Base-by-base conservation (phyloP, 768 basidiomycete species). In the Phaeotremella skinneri region DNA sequence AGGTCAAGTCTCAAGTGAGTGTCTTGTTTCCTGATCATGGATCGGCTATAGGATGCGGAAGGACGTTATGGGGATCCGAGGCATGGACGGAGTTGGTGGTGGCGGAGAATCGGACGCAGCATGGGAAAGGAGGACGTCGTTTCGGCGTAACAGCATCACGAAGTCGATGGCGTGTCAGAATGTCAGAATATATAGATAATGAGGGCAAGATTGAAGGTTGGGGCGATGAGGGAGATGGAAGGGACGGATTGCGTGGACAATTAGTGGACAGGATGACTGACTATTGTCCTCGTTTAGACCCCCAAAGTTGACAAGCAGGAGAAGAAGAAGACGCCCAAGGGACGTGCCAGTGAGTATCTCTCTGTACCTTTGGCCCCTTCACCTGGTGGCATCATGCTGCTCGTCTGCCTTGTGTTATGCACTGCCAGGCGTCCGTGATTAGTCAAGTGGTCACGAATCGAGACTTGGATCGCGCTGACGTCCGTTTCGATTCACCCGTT, bases 231-330 rank as follows among this genome's bases (percentile, higher is more conserved):
- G 34, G 6, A 37, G 45, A 13, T 27, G 7, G 29, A 13, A 34
- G 32, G 21, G 21, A 20, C 4, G 47, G 47, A 49, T 20, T 21
- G 55, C 32, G 25, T 31, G 21, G 39, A 14, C 13, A 13, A 23
- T 20, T 39, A 17, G 3, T 27, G 27, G 56, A 39, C 21, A 45
- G 14, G 51, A 50, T 25, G 30, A 51, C 7, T 20, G 52, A 42
- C 31, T 63, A 47, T 49, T 29, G 17, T 42, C 16, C 29, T 37
- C 26, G n/a, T 42, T 37, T 55, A 73, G 82, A 90, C 88, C 75
- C 93, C 93, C 75, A 97, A 97, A 82, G 94, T 96, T 76, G 94
- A 96, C 76, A 86, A 87, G 79, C 91, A 94, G 82, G 94, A 97
- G 83, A 97, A 96, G 88, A 92, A 92, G 88, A 97, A 97, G 87